Conservation (phyloP, 306 rosid species). For the Fragaria nilgerrensis region DNA sequence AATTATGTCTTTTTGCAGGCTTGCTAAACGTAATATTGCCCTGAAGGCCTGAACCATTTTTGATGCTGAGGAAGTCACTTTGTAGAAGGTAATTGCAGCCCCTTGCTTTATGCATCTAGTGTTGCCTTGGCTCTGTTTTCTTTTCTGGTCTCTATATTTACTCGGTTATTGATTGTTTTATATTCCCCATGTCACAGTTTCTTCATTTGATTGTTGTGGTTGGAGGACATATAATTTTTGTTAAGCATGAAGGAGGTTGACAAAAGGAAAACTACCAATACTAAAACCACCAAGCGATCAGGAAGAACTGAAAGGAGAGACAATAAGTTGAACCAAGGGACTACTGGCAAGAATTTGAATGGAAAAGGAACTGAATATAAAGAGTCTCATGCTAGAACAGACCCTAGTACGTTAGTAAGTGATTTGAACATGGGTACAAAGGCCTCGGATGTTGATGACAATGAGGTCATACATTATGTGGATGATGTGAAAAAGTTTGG, state of each 20-base stretch:
- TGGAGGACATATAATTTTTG: slow-evolving; percentile 29
- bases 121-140: slow-evolving; percentile 3
- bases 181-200: slow-evolving; percentile 25
- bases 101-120: slow-evolving; percentile 19
- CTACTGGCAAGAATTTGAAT: slow-evolving; percentile 42
- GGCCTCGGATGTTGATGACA: slow-evolving; percentile 57
- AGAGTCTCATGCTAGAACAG: slow-evolving; percentile 36
- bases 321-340: slow-evolving; percentile 46
- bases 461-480: slow-evolving; percentile 49
- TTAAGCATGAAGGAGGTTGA: slow-evolving; percentile 68
- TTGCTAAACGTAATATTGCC: slow-evolving; percentile 2
- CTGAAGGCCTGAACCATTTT: slow-evolving; percentile 7
- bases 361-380: slow-evolving; percentile 52
- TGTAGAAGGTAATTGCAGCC: slow-evolving; percentile 28
- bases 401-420: slow-evolving; percentile 35
- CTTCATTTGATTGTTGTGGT: slow-evolving; percentile 33
- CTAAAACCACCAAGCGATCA: slow-evolving; percentile 51
- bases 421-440: slow-evolving; percentile 52
- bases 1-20: slow-evolving; percentile 31
- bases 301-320: slow-evolving; percentile 57
- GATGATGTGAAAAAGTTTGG: slow-evolving; percentile 71
- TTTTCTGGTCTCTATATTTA: not conserved
- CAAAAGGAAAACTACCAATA: slow-evolving; percentile 54
- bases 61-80: slow-evolving; percentile 18
- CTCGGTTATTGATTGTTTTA: slow-evolving; percentile 32